Evolutionary conservation across 176 grass and related monocot species (phyloP).

Genomic region (Triticum timopheevii): DNA sequence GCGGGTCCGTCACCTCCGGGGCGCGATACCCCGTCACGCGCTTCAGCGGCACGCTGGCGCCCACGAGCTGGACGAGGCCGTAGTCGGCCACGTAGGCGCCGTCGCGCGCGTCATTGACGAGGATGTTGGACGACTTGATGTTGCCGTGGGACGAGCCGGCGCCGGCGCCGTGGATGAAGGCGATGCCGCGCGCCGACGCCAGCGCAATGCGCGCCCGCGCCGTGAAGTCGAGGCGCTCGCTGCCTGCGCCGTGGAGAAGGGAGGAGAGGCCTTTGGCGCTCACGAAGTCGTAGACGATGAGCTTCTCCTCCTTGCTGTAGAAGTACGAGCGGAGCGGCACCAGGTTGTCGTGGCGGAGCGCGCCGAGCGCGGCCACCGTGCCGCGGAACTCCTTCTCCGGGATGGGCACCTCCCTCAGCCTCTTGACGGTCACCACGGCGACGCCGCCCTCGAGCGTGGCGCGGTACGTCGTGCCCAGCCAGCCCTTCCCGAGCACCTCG

Average conservation of each 20-base stretch:
- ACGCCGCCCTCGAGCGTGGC: slow-evolving; percentile 68
- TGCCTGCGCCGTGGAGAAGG: slow-evolving; percentile 52
- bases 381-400: slow-evolving; percentile 66
- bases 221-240: slow-evolving; percentile 44
- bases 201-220: slow-evolving; percentile 55
- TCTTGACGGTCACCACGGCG: slow-evolving; percentile 56
- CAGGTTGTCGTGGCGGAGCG: slow-evolving; percentile 56
- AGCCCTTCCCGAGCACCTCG: slow-evolving; percentile 80
- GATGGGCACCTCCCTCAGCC: slow-evolving; percentile 55
- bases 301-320: slow-evolving; percentile 80
- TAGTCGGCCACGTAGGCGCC: slow-evolving; percentile 55
- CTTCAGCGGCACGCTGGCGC: slow-evolving; percentile 26
- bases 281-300: slow-evolving; percentile 73
- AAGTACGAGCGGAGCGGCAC: slow-evolving; percentile 70
- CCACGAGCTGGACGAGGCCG: slow-evolving; percentile 50
- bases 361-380: slow-evolving; percentile 39
- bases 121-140: slow-evolving; percentile 82
- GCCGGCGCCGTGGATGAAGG: slow-evolving; percentile 61
- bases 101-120: slow-evolving; percentile 36
- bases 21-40: slow-evolving; percentile 58
- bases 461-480: slow-evolving; percentile 80
- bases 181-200: slow-evolving; percentile 57
- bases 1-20: slow-evolving; percentile 48
- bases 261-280: slow-evolving; percentile 52
- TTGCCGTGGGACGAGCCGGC: slow-evolving; percentile 65